Evolutionary conservation across 768 basidiomycete genomes (phyloP), one percentile per base, ranked within the genome.

Genomic region (Kwoniella pini): DNA sequence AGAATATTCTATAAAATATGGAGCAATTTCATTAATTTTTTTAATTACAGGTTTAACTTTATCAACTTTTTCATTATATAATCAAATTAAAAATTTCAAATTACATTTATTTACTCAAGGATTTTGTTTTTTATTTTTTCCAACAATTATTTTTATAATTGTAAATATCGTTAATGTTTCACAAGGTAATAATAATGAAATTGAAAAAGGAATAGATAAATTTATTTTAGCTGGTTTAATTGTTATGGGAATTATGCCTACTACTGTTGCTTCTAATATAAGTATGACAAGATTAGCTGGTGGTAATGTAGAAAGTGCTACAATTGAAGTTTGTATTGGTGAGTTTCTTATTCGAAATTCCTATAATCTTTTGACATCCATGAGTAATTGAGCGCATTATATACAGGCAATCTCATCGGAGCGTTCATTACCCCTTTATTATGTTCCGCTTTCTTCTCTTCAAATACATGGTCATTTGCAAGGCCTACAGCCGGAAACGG

Each of bases 191-290:
- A 11, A 43, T 9, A 42, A 17, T 6, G 11, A 42, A 42, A 17
- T 7, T 15, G 46, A 17, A 3, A 66, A 36, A 36, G 33, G 60
- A 21, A 68, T 75, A 56, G 71, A 75, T 54, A 39, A 54, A n/a
- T 64, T 57, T 30, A 64, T 71, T 1, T 54, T 72, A 33, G 67
- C 67, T 11, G 74, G 74, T 26, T 45, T 75, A 15, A 65, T 73
- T 27, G 61, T 72, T n/a, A 67, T 75, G 65, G 57, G 62, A 2
- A 57, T 70, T 28, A 54, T 70, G 39, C 71, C 71, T 38, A 75
- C 74, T 28, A 72, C 71, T n/a, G 69, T 75, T 19, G 74, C 74
- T 38, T 68, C 66, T 48, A 75, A 75, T 57, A 68, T 75, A 33
- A 65, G 69, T 12, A 72, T 73, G 69, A 75, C 74, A 2, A 54